Evolutionary conservation across 306 rosid genomes (phyloP).

Genomic region (Argentina anserina): DNA sequence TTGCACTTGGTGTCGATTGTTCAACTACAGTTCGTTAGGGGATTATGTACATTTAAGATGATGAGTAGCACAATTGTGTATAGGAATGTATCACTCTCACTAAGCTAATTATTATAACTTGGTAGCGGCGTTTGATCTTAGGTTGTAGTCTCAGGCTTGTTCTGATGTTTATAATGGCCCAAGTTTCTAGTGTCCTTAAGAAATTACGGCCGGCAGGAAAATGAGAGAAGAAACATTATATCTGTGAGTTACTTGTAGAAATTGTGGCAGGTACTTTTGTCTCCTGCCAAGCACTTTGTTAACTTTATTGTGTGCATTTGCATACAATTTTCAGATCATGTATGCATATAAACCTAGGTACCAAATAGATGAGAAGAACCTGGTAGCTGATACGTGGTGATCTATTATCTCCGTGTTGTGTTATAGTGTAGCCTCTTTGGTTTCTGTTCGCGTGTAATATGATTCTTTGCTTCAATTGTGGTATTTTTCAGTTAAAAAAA

Average conservation of each 20-base stretch:
- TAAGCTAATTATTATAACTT: neutral
- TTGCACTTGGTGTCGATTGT: too few relatives aligned
- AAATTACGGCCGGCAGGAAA: too few relatives aligned
- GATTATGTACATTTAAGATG: too few relatives aligned
- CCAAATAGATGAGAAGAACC: neutral
- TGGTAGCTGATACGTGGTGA: too few relatives aligned
- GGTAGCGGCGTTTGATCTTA: neutral
- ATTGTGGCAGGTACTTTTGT: too few relatives aligned
- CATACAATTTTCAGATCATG: neutral
- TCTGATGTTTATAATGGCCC: neutral
- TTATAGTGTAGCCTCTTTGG: slow-evolving; percentile 15
- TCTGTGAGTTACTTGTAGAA: neutral
- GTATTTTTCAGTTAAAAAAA: too few relatives aligned
- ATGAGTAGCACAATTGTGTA: neutral
- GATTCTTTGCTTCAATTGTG: slow-evolving; percentile 2
- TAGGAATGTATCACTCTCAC: too few relatives aligned
- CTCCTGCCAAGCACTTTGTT: neutral
- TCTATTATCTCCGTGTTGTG: too few relatives aligned
- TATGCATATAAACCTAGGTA: neutral
- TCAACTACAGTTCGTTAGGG: too few relatives aligned
- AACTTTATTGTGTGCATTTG: neutral
- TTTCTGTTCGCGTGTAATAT: neutral
- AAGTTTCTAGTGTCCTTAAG: neutral
- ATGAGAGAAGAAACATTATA: too few relatives aligned
- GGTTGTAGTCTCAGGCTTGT: neutral